A percentile compares a stretch with the other conserved stretches of the same genome.
phyloP scores from a whole-genome alignment of 495 filamentous ascomycete genomes.

The Penicillium lividum region DNA sequence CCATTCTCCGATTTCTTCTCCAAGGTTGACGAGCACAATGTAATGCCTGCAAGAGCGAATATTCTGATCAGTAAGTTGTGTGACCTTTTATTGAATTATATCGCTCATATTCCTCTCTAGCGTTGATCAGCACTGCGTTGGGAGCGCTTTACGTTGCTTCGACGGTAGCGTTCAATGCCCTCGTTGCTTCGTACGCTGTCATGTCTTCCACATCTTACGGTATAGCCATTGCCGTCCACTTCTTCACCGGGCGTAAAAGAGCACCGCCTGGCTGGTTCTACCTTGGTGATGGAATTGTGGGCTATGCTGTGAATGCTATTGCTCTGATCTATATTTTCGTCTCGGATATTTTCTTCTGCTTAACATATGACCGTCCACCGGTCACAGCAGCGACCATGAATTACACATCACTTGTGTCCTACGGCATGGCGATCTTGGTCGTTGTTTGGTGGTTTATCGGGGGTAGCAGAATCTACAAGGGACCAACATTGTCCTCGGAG shows the following conservation, averaged over 20 bases:
- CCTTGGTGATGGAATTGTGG: conserved; percentile 9
- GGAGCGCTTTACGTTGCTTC: conserved; percentile 14
- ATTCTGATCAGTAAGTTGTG: conserved; percentile 7
- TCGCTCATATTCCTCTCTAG: background rate
- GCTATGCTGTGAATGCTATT: conserved; percentile 8
- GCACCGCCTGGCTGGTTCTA: conserved; percentile 10
- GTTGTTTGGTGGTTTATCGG: conserved; percentile 14
- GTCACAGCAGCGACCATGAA: conserved; percentile 5
- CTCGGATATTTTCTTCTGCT: conserved; percentile 10
- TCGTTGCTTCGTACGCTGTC: conserved; percentile 13
- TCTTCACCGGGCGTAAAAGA: conserved; percentile 10
- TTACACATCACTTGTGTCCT: conserved; percentile 11
- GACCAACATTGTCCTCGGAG: conserved; percentile 8
- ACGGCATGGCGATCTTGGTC: conserved; percentile 14
- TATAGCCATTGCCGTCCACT: conserved; percentile 10
- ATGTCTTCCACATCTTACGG: conserved; percentile 12
- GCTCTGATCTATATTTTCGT: conserved; percentile 10
- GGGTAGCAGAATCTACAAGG: conserved; percentile 7
- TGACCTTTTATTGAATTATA: too few relatives aligned
- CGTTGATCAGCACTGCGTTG: conserved; percentile 2
- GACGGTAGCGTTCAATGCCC: conserved; percentile 10
- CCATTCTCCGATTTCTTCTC: conserved; percentile 58
- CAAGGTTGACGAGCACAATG: conserved; percentile 9
- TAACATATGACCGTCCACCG: conserved; percentile 6
- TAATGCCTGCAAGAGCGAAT: conserved; percentile 11